Conservation (phyloP, 371 early-diverging fungal species). For the Mortierella sp. region DNA sequence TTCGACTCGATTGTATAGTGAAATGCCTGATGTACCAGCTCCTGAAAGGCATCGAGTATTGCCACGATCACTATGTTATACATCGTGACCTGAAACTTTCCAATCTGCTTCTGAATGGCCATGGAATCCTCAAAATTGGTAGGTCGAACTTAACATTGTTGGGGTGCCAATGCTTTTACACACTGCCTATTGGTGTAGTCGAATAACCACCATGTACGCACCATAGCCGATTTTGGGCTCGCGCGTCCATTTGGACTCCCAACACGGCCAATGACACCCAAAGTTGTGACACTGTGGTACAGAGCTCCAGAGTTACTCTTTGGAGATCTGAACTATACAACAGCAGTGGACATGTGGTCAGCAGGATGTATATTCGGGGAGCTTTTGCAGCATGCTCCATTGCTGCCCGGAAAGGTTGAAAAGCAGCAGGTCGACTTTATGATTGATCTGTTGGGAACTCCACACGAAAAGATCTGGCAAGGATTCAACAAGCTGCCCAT, state of each 20-base stretch:
- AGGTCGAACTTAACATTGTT: slow-evolving; percentile 7
- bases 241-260: slow-evolving; percentile 80
- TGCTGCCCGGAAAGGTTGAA: slow-evolving; percentile 89
- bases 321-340: slow-evolving; percentile 82
- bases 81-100: slow-evolving; percentile 92
- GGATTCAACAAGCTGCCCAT: slow-evolving; percentile 74
- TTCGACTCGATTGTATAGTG: slow-evolving; percentile 55
- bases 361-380: slow-evolving; percentile 92
- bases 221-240: slow-evolving; percentile 88
- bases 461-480: slow-evolving; percentile 85
- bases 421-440: slow-evolving; percentile 80
- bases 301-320: slow-evolving; percentile 92
- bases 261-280: slow-evolving; percentile 84
- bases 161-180: not conserved
- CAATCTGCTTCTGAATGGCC: slow-evolving; percentile 78
- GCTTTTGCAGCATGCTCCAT: slow-evolving; percentile 73
- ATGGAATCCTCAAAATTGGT: slow-evolving; percentile 86
- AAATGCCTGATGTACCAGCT: slow-evolving; percentile 87
- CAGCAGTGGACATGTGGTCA: slow-evolving; percentile 94
- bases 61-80: slow-evolving; percentile 79
- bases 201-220: not conserved
- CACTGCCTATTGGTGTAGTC: not conserved
- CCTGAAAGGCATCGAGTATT: slow-evolving; percentile 78
- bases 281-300: slow-evolving; percentile 97
- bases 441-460: slow-evolving; percentile 80